These are phyloP conservation scores for Candida ortonii DNA, from an alignment of 805 yeast species.

Conservation along the genomic window DNA sequence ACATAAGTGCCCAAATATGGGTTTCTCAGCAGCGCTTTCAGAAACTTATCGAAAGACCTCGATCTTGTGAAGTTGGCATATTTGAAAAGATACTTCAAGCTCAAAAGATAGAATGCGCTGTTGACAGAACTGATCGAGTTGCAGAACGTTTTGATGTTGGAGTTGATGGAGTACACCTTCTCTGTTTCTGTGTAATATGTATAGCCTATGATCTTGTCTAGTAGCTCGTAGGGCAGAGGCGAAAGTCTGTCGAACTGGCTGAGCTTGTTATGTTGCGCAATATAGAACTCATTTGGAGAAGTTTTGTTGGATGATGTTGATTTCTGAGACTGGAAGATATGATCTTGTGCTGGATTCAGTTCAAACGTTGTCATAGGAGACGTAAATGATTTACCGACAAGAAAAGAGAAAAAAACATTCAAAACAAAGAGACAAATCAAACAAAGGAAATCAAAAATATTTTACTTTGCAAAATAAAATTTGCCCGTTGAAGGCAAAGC, in stretches of 20 bases:
- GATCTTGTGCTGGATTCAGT: slow-evolving; percentile 14
- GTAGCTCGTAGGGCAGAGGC: slow-evolving; percentile 33
- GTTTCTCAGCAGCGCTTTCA: slow-evolving; percentile 49
- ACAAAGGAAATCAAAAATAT: no score
- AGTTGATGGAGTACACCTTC: slow-evolving; percentile 27
- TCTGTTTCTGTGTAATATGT: slow-evolving; percentile 30
- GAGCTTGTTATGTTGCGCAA: slow-evolving; percentile 16
- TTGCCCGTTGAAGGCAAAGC: no score
- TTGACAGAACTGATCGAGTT: slow-evolving; percentile 41
- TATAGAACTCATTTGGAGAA: slow-evolving; percentile 17
- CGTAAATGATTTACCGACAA: slow-evolving; percentile 5
- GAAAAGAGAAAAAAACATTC: no score
- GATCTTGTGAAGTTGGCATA: slow-evolving; percentile 78
- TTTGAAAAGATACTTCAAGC: slow-evolving; percentile 57
- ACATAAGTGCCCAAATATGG: slow-evolving; percentile 57
- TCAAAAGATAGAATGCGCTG: slow-evolving; percentile 55
- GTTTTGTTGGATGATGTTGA: no score
- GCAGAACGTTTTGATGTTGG: slow-evolving; percentile 29
- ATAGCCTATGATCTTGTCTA: slow-evolving; percentile 32
- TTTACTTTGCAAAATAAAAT: no score
- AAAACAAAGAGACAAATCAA: no score
- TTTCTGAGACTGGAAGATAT: slow-evolving; percentile 6
- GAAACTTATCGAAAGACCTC: slow-evolving; percentile 69
- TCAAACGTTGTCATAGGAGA: slow-evolving; percentile 22
- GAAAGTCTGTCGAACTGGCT: slow-evolving; percentile 15